Evolutionary conservation across 306 rosid species (phyloP).

Genomic region (Boehmeria nivea): DNA sequence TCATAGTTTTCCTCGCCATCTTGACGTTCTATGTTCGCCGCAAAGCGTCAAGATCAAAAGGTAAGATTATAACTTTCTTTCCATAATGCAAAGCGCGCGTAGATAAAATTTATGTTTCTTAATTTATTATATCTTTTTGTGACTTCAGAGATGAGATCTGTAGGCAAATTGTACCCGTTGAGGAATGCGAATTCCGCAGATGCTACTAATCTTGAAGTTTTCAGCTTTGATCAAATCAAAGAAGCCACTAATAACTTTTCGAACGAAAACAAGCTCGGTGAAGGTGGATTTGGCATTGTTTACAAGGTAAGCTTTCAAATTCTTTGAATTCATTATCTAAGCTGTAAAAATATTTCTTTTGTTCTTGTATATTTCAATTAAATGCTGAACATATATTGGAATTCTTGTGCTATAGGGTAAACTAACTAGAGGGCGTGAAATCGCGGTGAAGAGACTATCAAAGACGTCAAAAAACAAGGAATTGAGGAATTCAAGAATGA

Average conservation of each 20-base stretch:
- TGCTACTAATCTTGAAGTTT: conserved; percentile 17
- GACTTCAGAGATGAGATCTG: conserved; percentile 9
- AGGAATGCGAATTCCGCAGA: not conserved
- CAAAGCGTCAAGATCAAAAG: no score
- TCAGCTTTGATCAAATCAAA: conserved; percentile 20
- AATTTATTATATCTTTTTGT: no score
- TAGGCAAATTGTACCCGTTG: not conserved
- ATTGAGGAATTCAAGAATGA: conserved; percentile 46
- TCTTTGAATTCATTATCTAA: not conserved
- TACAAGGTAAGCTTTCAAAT: no score
- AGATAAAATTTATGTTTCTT: no score
- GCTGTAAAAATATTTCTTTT: not conserved
- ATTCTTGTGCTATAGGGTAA: conserved; percentile 16
- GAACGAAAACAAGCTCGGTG: no score
- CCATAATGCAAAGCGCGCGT: no score
- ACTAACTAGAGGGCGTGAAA: conserved; percentile 24
- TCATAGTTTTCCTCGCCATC: no score
- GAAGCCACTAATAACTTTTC: no score
- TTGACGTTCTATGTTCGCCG: no score
- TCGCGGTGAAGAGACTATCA: conserved; percentile 46
- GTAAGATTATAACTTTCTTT: no score
- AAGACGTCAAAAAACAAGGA: conserved; percentile 41
- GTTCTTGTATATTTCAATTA: not conserved
- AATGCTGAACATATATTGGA: not conserved
- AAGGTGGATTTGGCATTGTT: no score